Evolutionary conservation across 805 yeast genomes (phyloP).

Genomic region (Kuraishia capsulata): DNA sequence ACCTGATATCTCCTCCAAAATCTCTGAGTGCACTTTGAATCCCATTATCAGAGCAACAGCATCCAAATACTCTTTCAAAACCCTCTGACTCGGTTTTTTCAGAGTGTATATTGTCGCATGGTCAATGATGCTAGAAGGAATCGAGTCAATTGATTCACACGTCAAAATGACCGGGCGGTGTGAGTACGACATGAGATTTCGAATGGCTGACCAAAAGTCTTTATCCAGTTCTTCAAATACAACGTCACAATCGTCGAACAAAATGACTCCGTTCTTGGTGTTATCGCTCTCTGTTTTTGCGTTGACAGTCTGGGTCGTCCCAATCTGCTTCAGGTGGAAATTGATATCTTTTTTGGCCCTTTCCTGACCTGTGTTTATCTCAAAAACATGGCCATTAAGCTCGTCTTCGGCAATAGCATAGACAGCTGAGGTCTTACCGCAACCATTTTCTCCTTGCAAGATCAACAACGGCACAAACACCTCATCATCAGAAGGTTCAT

Average conservation of each 20-base stretch:
- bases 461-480: constrained; percentile 54
- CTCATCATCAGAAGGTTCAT: constrained; percentile 23
- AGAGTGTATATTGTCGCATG: constrained; percentile 19
- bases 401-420: constrained; percentile 53
- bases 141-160: constrained; percentile 12
- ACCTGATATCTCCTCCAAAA: constrained; percentile 9
- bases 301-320: constrained; percentile 78
- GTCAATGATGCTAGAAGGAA: constrained; percentile 17
- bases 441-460: constrained; percentile 61
- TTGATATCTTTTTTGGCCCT: constrained; percentile 66
- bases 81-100: constrained; percentile 2
- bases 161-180: constrained; percentile 24
- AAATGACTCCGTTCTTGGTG: constrained; percentile 58
- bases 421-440: constrained; percentile 71
- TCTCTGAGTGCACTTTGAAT: constrained; percentile 10
- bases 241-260: constrained; percentile 82
- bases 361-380: constrained; percentile 65
- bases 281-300: constrained; percentile 19
- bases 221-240: constrained; percentile 67
- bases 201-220: constrained; percentile 70
- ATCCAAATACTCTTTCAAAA: constrained; percentile 15
- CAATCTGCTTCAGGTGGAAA: constrained; percentile 61
- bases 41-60: constrained; percentile 17
- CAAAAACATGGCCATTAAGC: constrained; percentile 66
- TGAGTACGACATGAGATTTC: constrained; percentile 39